These are phyloP conservation scores for Prunus mira DNA, from an alignment of 306 rosid species.

Conservation along the genomic window DNA sequence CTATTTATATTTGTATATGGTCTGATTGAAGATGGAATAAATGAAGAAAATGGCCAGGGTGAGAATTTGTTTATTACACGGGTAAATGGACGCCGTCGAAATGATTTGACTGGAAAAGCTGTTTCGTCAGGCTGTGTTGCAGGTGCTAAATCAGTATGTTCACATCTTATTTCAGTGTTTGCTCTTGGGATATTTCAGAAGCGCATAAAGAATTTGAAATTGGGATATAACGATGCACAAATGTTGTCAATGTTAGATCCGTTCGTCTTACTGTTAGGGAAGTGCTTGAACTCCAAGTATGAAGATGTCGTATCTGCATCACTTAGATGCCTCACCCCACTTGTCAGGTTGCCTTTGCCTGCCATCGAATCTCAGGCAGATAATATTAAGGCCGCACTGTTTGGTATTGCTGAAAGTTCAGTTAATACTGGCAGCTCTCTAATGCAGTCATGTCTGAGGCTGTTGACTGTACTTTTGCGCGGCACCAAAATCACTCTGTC, in stretches of 20 bases:
- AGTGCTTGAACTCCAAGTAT: conserved; percentile 67
- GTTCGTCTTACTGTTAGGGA: conserved; percentile 56
- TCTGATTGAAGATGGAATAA: conserved; percentile 75
- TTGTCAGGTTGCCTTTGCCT: conserved; percentile 74
- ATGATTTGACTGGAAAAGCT: conserved; percentile 31
- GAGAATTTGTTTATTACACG: conserved; percentile 27
- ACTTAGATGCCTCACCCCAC: conserved; percentile 67
- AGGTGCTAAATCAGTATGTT: conserved; percentile 52
- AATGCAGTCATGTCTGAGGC: conserved; percentile 74
- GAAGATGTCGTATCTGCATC: conserved; percentile 83
- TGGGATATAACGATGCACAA: conserved; percentile 38
- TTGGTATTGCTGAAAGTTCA: conserved; percentile 65
- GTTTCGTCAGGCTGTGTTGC: conserved; percentile 35
- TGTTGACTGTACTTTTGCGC: conserved; percentile 72
- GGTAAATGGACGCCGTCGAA: conserved; percentile 25
- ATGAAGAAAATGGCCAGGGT: conserved; percentile 48
- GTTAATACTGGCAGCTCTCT: conserved; percentile 59
- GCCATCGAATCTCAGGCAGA: conserved; percentile 71
- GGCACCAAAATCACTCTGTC: conserved; percentile 67
- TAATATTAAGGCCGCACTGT: conserved; percentile 57
- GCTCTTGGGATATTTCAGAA: conserved; percentile 75
- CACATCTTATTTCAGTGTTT: conserved; percentile 78
- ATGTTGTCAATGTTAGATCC: conserved; percentile 71
- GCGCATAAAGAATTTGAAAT: conserved; percentile 55
- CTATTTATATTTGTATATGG: conserved; percentile 61